A percentile compares a stretch with the other conserved stretches of the same genome.
Evolutionary conservation across 2,329 filamentous ascomycete species (phyloP).

Genomic region (Claviceps paspali): DNA sequence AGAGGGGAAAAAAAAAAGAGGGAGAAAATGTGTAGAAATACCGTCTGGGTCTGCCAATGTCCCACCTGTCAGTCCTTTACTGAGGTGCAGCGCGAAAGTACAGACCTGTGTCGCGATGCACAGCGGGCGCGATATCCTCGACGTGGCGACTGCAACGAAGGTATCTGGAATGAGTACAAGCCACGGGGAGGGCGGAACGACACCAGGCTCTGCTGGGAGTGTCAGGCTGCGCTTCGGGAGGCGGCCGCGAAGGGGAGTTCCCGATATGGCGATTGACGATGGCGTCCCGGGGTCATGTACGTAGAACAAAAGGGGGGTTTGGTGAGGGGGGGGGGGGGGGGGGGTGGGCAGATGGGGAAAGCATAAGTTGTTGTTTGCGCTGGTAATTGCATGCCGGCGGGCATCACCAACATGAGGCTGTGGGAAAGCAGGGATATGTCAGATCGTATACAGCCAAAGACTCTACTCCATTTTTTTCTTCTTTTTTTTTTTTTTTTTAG

Average conservation of each 20-base stretch:
- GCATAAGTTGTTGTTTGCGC: too few relatives aligned
- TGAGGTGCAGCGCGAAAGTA: constrained; percentile 1
- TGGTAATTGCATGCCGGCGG: too few relatives aligned
- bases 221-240: not conserved
- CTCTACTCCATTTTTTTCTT: too few relatives aligned
- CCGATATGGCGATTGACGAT: not conserved
- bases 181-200: not conserved
- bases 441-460: too few relatives aligned
- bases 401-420: too few relatives aligned
- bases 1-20: not conserved
- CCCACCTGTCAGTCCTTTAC: not conserved
- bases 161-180: constrained; percentile 2
- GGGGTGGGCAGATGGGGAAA: too few relatives aligned
- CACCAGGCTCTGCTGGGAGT: not conserved
- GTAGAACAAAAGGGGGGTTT: too few relatives aligned
- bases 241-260: not conserved
- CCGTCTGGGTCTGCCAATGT: not conserved
- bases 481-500: too few relatives aligned
- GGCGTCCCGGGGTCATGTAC: too few relatives aligned
- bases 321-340: too few relatives aligned
- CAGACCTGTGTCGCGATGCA: constrained; percentile 1
- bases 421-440: too few relatives aligned
- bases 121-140: constrained; percentile 1
- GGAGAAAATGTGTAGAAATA: constrained; percentile 2
- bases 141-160: constrained; percentile 3